These are phyloP conservation scores for Hanseniaspora osmophila DNA, from an alignment of 805 yeast genomes.

Conservation along the genomic window DNA sequence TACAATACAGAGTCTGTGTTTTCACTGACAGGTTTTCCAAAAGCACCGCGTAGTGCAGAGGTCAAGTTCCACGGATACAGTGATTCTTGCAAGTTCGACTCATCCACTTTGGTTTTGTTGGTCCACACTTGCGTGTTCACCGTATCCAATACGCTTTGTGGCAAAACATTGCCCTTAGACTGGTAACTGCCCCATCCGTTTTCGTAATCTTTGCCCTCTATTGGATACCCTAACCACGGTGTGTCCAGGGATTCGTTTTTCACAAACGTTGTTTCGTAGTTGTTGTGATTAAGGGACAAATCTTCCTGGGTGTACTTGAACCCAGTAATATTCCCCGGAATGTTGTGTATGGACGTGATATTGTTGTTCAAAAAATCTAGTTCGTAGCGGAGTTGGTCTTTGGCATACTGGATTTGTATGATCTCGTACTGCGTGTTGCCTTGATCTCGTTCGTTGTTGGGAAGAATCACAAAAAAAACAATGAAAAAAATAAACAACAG, in stretches of 20 bases:
- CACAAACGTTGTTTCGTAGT: conserved; percentile 30
- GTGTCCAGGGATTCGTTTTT: neutral
- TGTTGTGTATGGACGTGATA: conserved; percentile 30
- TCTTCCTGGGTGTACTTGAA: conserved; percentile 52
- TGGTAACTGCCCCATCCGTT: neutral
- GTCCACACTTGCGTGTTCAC: conserved; percentile 42
- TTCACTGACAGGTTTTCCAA: neutral
- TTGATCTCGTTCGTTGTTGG: conserved; percentile 22
- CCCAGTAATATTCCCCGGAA: conserved; percentile 66
- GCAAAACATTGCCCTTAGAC: conserved; percentile 35
- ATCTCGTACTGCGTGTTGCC: conserved; percentile 25
- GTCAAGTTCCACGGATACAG: conserved; percentile 33
- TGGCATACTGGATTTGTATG: conserved; percentile 26
- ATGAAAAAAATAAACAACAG: conserved; percentile 16
- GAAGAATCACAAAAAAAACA: conserved; percentile 19
- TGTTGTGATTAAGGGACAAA: conserved; percentile 29
- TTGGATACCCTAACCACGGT: conserved; percentile 23
- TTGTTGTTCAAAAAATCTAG: conserved; percentile 22
- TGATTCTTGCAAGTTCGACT: conserved; percentile 10
- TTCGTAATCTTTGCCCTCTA: conserved; percentile 29
- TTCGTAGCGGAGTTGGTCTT: conserved; percentile 23
- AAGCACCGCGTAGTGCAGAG: conserved; percentile 22
- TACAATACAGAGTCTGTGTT: neutral
- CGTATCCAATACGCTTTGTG: conserved; percentile 35
- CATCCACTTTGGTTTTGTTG: conserved; percentile 13